Evolutionary conservation across 305 asterid genomes (phyloP), one percentile per base, ranked within the genome.

Genomic region (Withania somnifera): DNA sequence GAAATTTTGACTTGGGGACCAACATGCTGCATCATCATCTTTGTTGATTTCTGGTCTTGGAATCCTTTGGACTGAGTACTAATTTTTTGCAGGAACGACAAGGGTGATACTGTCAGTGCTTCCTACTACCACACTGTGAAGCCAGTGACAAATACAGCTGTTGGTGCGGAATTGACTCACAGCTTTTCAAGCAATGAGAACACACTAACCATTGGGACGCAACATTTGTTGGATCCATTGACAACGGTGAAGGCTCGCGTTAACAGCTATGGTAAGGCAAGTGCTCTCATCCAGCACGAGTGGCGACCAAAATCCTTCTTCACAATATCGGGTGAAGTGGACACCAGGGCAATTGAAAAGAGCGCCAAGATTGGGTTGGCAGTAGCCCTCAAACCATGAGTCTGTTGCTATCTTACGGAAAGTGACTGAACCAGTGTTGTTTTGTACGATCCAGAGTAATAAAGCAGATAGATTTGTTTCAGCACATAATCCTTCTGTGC

Each of bases 301-400:
- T 96, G 95, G 94, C 95, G 93, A 80, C 98, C 99, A 11, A 94
- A 85, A 84, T 96, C 99, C 51, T 89, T 93, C 66, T 61, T 96
- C 91, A 94, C 99, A 66, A 90, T 96, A 61, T 92, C 98, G 0
- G 98, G 98, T 40, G 99, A 96, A 88, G 98, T 96, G 75, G 98
- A 96, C 92, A 94, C 99, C 10, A 82, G 90, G 85, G 97, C 98
- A 56, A 86, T 93, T 6, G 99, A 96, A 88, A 94, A 91, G 84
- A 94, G 97, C 19, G 97, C 99, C 0, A 96, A 94, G 87, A 82
- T 96, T 13, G 99, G 99, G 54, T 78, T 96, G 85, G 95, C 99
- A 34, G 83, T 96, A 19, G 97, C 97, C 71, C 97, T 96, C 81
- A 93, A 93, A 84, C 98, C 99, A 40, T 95, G 95, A 95, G 36